A percentile compares a stretch with the other conserved stretches of the same genome.
Conservation (phyloP, 108 stramenopile genomes). For the Cyclotella baltica region DNA sequence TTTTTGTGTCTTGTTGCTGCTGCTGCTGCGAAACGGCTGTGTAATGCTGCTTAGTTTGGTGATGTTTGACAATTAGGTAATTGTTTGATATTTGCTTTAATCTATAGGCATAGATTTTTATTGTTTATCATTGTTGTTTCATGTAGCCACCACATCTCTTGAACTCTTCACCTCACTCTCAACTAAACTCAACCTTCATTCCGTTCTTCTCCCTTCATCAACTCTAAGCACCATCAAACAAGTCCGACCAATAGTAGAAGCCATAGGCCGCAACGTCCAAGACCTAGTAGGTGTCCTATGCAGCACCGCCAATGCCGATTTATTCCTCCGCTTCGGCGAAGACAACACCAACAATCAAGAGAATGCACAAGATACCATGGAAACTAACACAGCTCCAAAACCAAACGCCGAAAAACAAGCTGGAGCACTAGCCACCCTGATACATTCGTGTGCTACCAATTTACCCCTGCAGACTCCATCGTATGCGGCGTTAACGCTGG, state of each 20-base stretch:
- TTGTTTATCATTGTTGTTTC: too few species aligned
- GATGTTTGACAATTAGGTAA: too few species aligned
- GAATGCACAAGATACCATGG: slow-evolving; percentile 6
- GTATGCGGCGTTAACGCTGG: slow-evolving; percentile 82
- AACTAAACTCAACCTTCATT: too few species aligned
- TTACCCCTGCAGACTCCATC: slow-evolving; percentile 81
- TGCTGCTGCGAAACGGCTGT: too few species aligned
- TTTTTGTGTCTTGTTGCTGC: too few species aligned
- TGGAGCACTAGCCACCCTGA: slow-evolving; percentile 57
- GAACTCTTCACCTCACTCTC: too few species aligned
- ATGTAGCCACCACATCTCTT: too few species aligned
- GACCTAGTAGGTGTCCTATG: slow-evolving; percentile 71
- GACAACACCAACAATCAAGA: neutral
- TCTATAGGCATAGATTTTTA: too few species aligned
- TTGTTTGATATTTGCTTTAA: too few species aligned
- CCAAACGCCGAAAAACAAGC: slow-evolving; percentile 51
- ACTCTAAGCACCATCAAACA: too few species aligned
- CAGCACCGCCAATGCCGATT: slow-evolving; percentile 51
- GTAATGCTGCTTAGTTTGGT: too few species aligned
- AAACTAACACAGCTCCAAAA: slow-evolving; percentile 23
- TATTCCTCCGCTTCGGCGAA: slow-evolving; percentile 60
- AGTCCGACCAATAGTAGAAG: slow-evolving; percentile 49
- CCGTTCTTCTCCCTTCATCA: neutral
- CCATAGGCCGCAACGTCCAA: slow-evolving; percentile 62
- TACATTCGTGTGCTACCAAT: slow-evolving; percentile 67